Evolutionary conservation across 2,329 filamentous ascomycete genomes (phyloP).

Genomic region (Sarocladium brachiariae): DNA sequence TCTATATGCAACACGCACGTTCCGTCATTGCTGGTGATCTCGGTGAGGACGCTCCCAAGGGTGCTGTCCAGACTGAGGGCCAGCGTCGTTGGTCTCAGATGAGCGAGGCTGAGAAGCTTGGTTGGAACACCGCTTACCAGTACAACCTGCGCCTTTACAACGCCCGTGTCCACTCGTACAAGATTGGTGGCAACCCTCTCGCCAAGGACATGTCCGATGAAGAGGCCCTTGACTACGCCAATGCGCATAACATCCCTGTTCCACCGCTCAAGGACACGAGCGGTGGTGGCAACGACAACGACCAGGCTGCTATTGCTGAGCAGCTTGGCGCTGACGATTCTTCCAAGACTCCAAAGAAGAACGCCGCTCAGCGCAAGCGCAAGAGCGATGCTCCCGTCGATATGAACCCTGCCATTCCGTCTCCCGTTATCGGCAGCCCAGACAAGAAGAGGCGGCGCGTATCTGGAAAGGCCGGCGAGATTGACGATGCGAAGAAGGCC

Average conservation of each 20-base stretch:
- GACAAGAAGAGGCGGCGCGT: conserved; percentile 58
- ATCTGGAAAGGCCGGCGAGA: conserved; percentile 46
- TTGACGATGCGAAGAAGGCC: conserved; percentile 54
- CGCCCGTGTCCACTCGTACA: conserved; percentile 58
- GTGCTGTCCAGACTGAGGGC: conserved; percentile 81
- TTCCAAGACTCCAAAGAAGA: conserved; percentile 54
- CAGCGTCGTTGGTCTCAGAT: conserved; percentile 81
- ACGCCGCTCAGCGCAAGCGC: conserved; percentile 44
- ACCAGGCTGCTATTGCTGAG: conserved; percentile 52
- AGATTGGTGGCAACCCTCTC: conserved; percentile 44
- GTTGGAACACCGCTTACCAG: conserved; percentile 61
- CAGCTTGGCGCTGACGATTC: conserved; percentile 41
- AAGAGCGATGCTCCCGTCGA: conserved; percentile 44
- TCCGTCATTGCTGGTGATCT: conserved; percentile 75
- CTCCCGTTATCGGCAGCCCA: conserved; percentile 42
- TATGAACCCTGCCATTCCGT: conserved; percentile 32
- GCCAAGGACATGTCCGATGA: conserved; percentile 57
- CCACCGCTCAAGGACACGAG: conserved; percentile 38
- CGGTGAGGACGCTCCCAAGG: conserved; percentile 68
- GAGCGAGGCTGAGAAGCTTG: conserved; percentile 63
- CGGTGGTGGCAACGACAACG: conserved; percentile 27
- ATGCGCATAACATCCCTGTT: conserved; percentile 48
- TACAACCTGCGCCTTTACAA: conserved; percentile 62
- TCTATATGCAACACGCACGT: conserved; percentile 86
- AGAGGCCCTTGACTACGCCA: conserved; percentile 54